These are phyloP conservation scores for Arabidopsis suecica DNA, from an alignment of 345 rosid species.

Conservation along the genomic window DNA sequence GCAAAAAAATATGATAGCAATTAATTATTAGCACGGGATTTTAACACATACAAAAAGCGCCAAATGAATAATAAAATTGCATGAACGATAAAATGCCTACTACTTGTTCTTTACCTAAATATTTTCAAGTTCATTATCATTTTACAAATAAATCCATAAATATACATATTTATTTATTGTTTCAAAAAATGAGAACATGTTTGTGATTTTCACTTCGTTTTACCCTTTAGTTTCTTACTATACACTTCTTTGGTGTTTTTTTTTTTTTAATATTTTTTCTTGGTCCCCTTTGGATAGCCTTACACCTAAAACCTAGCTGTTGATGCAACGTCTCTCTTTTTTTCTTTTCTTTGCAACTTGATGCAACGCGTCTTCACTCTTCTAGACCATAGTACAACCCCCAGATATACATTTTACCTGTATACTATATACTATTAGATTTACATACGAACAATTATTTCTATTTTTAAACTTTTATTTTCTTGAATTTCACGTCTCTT, in stretches of 20 bases:
- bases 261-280: not conserved
- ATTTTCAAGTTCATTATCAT: not conserved
- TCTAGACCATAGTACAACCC: not conserved
- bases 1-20: not conserved
- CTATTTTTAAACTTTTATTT: not conserved
- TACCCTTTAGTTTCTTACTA: conserved; percentile 36
- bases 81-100: not conserved
- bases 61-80: not conserved
- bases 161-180: not conserved
- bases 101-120: not conserved
- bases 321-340: conserved; percentile 42
- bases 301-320: conserved; percentile 45
- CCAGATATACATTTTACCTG: not conserved
- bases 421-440: not conserved
- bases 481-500: conserved; percentile 7
- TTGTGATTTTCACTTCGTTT: not conserved
- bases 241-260: conserved; percentile 26
- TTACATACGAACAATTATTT: not conserved
- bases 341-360: conserved; percentile 16
- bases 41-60: not conserved
- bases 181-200: not conserved
- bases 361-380: conserved; percentile 33
- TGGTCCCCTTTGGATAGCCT: conserved; percentile 43
- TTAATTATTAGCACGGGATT: not conserved
- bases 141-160: not conserved